Percentiles rank a stretch among this genome's conserved stretches.
These are phyloP conservation scores for Boechera divaricarpa DNA, from an alignment of 345 rosid species.

Conservation along the genomic window DNA sequence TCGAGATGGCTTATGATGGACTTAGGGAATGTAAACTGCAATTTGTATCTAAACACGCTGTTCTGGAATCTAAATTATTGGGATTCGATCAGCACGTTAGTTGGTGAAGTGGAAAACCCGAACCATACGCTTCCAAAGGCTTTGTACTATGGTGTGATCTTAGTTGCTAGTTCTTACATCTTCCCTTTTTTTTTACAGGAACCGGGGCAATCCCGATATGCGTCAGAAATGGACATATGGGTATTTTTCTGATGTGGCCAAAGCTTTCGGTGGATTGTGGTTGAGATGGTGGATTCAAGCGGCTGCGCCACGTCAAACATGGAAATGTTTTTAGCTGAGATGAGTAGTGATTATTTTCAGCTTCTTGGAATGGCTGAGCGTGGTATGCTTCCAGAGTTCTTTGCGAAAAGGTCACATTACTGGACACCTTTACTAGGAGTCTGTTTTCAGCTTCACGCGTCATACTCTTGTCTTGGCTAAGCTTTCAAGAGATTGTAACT, in stretches of 20 bases:
- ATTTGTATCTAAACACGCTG: conserved; percentile 69
- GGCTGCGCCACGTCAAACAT: conserved; percentile 77
- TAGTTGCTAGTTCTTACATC: conserved; percentile 65
- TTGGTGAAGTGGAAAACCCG: conserved; percentile 79
- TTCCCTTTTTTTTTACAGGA: conserved; percentile 64
- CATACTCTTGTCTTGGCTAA: conserved; percentile 67
- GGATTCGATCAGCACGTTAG: conserved; percentile 78
- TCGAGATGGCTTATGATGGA: conserved; percentile 70
- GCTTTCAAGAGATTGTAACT: conserved; percentile 76
- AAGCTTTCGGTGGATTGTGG: conserved; percentile 64
- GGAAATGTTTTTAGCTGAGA: conserved; percentile 81
- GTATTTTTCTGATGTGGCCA: conserved; percentile 67
- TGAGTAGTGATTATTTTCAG: conserved; percentile 89
- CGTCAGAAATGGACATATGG: conserved; percentile 76
- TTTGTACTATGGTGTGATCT: conserved; percentile 63
- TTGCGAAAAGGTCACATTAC: conserved; percentile 60
- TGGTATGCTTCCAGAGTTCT: conserved; percentile 75
- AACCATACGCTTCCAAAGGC: conserved; percentile 71
- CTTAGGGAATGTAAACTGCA: conserved; percentile 61
- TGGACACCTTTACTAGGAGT: conserved; percentile 71
- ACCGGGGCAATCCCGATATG: conserved; percentile 68
- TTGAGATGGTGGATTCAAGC: conserved; percentile 79
- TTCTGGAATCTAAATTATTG: conserved; percentile 84
- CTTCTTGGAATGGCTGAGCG: conserved; percentile 83
- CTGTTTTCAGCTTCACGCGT: conserved; percentile 77